phyloP scores from a whole-genome alignment of 148 eudicot genomes.

The Spergularia marina region DNA sequence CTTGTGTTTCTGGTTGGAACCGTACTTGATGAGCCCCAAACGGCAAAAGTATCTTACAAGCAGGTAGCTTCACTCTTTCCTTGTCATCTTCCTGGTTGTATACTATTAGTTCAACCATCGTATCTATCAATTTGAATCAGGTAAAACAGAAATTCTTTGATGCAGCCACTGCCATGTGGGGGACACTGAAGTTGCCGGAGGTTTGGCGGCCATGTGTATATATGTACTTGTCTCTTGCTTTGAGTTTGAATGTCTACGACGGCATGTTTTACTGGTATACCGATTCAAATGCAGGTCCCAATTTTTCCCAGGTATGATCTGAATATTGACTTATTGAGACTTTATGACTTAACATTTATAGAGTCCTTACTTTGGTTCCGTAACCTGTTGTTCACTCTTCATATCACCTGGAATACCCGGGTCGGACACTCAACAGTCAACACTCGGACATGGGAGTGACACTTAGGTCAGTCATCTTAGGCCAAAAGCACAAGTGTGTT shows the following conservation, averaged over 20 bases:
- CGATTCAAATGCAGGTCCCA: slow-evolving; percentile 68
- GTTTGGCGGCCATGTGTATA: slow-evolving; percentile 95
- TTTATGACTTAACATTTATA: no score
- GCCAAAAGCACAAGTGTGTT: no score
- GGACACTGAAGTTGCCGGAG: slow-evolving; percentile 61
- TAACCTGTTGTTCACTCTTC: no score
- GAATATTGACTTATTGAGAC: no score
- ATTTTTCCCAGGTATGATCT: slow-evolving; percentile 65
- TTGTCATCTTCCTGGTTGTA: slow-evolving; percentile 3
- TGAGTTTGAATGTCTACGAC: slow-evolving; percentile 63
- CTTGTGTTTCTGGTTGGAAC: slow-evolving; percentile 65
- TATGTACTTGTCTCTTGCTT: slow-evolving; percentile 70
- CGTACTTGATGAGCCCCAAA: slow-evolving; percentile 60
- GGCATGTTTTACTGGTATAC: slow-evolving; percentile 97
- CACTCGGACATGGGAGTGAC: no score
- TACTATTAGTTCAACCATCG: neutral
- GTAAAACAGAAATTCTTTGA: slow-evolving; percentile 52
- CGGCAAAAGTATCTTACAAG: slow-evolving; percentile 43
- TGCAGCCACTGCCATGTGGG: slow-evolving; percentile 77
- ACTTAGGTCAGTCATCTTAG: no score
- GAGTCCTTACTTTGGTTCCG: no score
- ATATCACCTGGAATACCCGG: no score
- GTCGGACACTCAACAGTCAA: no score
- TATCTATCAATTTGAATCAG: slow-evolving; percentile 32
- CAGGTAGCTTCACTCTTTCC: slow-evolving; percentile 47